These are phyloP conservation scores for Magnusiomyces ingens DNA, from an alignment of 1,139 yeast genomes.

Conservation along the genomic window DNA sequence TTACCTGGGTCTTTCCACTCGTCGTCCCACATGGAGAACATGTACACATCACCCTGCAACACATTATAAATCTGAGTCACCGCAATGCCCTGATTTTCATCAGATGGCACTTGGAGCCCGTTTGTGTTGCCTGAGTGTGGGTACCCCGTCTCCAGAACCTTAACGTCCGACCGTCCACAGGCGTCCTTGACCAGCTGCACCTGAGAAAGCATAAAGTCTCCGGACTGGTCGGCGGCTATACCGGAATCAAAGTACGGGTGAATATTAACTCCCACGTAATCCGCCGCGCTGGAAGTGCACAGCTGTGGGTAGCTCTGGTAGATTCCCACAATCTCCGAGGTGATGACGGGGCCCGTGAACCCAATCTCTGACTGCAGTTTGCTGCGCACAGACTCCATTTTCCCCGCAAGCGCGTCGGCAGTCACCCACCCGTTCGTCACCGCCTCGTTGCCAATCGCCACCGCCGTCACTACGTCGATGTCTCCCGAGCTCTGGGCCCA, in stretches of 20 bases:
- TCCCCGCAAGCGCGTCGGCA: constrained; percentile 51
- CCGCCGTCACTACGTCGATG: constrained; percentile 66
- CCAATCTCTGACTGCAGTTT: constrained; percentile 54
- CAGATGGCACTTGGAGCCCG: constrained; percentile 67
- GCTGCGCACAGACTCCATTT: constrained; percentile 57
- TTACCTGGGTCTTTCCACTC: constrained; percentile 81
- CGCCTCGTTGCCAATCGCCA: constrained; percentile 88
- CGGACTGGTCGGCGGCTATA: constrained; percentile 60
- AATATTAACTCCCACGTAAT: constrained; percentile 77
- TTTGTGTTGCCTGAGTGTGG: constrained; percentile 67
- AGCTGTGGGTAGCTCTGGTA: constrained; percentile 56
- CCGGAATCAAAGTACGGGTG: constrained; percentile 74
- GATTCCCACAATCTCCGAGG: constrained; percentile 83
- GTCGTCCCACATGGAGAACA: constrained; percentile 72
- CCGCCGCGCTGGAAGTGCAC: constrained; percentile 50
- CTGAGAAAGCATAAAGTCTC: constrained; percentile 61
- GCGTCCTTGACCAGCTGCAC: constrained; percentile 44
- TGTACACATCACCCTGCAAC: constrained; percentile 48
- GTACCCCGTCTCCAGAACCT: constrained; percentile 77
- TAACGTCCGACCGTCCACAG: constrained; percentile 35
- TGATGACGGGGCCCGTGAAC: constrained; percentile 67
- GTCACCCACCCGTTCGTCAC: constrained; percentile 54
- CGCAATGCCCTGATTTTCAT: constrained; percentile 65
- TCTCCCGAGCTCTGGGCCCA: constrained; percentile 37
- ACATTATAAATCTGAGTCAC: constrained; percentile 51